Base-by-base conservation (phyloP, 2,329 filamentous ascomycete species). In the Ceratocystis papillata region DNA sequence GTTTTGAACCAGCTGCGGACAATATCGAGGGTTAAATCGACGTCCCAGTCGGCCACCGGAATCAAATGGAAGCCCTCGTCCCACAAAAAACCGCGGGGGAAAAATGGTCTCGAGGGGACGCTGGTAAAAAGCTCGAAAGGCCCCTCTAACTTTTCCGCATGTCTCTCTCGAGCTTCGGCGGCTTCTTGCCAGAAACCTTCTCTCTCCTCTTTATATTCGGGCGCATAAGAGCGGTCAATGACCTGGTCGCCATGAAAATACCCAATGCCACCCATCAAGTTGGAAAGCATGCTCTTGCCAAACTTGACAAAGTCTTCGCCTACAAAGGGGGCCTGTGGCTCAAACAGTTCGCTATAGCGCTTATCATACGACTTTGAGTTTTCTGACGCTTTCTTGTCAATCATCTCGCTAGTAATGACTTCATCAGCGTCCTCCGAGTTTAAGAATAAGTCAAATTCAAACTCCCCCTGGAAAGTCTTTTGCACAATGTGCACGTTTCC, bases 1-100 rank as follows among this genome's bases (percentile, higher is more conserved):
- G 96, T 83, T 69, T 87, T 90, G 78, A 95, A 95, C 94, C 94
- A 99, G 76, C 90, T 96, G 77, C 88, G 89, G 69, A 97, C 83
- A 70, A 99, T 90, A 69, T 96, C 90, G 37, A 88, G 78, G 2
- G 89, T 86, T 63, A 97, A 81, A 72, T 96, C 92, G 64, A 91
- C 84, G 73, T 99, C 94, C 89, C 92, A 99, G 70, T 99, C 93
- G 22, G 90, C 83, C 65, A 99, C 87, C 1, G 92, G 92, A 61
- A 96, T 79, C 45, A 99, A 79, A 73, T 99, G 94, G 76, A 97
- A 99, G 0, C 94, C 94, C 75, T 99, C 94, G 72, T 99, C 94
- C 94, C 94, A 99, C 3, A 97, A 80, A 74, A 99, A 99, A 0
- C 94, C 94, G 68, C 94, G 83, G 1, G 94, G 94, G 77, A 99